phyloP scores from a whole-genome alignment of 1,284 basidiomycete genomes.

The Caloboletus firmus region DNA sequence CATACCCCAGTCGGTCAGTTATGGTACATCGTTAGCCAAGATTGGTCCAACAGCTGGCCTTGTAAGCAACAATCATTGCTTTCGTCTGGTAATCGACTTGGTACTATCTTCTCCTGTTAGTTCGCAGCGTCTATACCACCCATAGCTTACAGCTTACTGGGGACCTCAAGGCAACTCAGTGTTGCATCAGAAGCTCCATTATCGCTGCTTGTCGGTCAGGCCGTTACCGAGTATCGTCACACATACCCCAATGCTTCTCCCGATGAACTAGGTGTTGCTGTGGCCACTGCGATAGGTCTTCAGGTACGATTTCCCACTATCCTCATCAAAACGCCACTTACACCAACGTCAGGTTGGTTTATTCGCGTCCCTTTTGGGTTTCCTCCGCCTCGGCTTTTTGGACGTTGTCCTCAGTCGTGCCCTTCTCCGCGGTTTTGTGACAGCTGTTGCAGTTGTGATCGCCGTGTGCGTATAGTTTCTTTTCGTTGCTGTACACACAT shows the following conservation, averaged over 20 bases:
- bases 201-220: slow-evolving; percentile 86
- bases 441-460: slow-evolving; percentile 76
- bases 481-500: neutral
- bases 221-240: slow-evolving; percentile 70
- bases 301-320: slow-evolving; percentile 53
- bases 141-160: slow-evolving; percentile 82
- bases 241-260: slow-evolving; percentile 46
- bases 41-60: slow-evolving; percentile 82
- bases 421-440: slow-evolving; percentile 83
- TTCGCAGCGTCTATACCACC: slow-evolving; percentile 80
- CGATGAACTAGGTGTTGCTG: slow-evolving; percentile 59
- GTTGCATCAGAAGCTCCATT: slow-evolving; percentile 92
- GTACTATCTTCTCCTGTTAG: slow-evolving; percentile 36
- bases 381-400: slow-evolving; percentile 89
- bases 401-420: slow-evolving; percentile 94
- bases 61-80: slow-evolving; percentile 50
- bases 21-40: slow-evolving; percentile 83
- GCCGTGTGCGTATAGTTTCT: slow-evolving; percentile 51
- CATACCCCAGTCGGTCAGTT: slow-evolving; percentile 91
- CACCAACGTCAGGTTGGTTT: slow-evolving; percentile 64
- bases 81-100: slow-evolving; percentile 12
- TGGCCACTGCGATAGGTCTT: slow-evolving; percentile 78
- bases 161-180: slow-evolving; percentile 78
- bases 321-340: neutral
- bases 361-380: slow-evolving; percentile 83